phyloP scores from a whole-genome alignment of 805 yeast species.

The Candida mattraensis region DNA sequence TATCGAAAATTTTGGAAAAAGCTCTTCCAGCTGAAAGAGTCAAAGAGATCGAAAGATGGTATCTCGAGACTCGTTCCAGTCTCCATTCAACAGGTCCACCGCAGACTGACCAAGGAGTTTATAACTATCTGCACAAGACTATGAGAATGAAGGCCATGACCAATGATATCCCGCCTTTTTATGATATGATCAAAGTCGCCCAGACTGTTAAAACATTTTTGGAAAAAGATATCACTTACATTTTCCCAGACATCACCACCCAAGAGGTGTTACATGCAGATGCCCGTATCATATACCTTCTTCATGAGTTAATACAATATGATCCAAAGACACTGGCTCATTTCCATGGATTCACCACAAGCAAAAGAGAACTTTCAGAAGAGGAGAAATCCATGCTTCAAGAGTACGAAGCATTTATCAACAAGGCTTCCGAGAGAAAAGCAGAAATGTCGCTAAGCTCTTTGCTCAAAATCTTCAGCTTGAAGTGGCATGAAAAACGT shows the following conservation, averaged over 20 bases:
- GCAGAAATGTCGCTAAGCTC: too few relatives aligned
- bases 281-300: conserved; percentile 4
- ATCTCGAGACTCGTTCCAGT: too few relatives aligned
- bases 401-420: too few relatives aligned
- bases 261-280: conserved; percentile 10
- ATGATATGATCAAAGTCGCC: conserved; percentile 7
- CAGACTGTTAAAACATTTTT: conserved; percentile 2
- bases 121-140: too few relatives aligned
- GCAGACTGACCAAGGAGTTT: too few relatives aligned
- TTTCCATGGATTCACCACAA: background rate
- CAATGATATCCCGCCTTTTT: background rate
- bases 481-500: background rate
- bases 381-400: conserved; percentile 5
- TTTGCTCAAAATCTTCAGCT: too few relatives aligned
- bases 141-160: too few relatives aligned
- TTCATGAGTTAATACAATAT: conserved; percentile 5
- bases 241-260: conserved; percentile 3
- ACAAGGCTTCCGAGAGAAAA: too few relatives aligned
- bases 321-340: conserved; percentile 1
- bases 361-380: conserved; percentile 1
- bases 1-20: too few relatives aligned
- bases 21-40: too few relatives aligned
- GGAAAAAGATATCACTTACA: conserved; percentile 3
- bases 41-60: too few relatives aligned
- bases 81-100: too few relatives aligned